Evolutionary conservation across 495 filamentous ascomycete genomes (phyloP), one percentile per base, ranked within the genome.

Genomic region (Lepidopterella palustris): DNA sequence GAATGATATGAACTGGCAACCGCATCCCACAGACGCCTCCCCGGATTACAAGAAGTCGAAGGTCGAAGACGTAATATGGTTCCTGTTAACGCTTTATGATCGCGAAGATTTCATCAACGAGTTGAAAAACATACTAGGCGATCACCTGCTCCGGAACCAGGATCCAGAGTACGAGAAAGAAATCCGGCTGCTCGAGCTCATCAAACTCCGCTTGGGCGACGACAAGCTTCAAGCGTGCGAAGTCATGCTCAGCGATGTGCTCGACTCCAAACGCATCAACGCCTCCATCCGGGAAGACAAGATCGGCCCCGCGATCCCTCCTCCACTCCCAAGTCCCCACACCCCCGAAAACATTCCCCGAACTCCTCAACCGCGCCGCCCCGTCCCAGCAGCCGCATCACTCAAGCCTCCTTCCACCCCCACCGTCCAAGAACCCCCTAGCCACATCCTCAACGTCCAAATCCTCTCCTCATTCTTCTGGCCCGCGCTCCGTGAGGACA

Each of bases 221-320:
- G 79, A 83, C 3, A 81, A 86, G 8, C 76, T 97, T 45, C 93
- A 97, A 69, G 85, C 86, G 45, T 96, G 89, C 73, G 90, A 97
- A 67, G 93, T 99, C 58, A 99, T 99, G 93, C 80, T 97, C 26
- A 86, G 85, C 48, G 93, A 99, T 73, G 86, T 97, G n/a, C 80
- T 85, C 49, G 91, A 96, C 66, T 96, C 91, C 11, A 78, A 81
- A 47, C 80, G 84, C 47, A 80, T 93, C 49, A 84, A 95, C 66
- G 67, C 73, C 25, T 70, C 77, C 25, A 88, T 95, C 28, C 70
- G 60, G 51, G 69, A 69, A 76, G 74, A 73, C 64, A 48, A 68
- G 69, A 60, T 61, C 45, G 67, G 26, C 1, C 5, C 24, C 26
- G 5, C 26, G 4, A 18, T 11, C n/a, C 32, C 18, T 15, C 24